Base-by-base conservation (phyloP, 345 rosid species). In the Murraya koenigii region DNA sequence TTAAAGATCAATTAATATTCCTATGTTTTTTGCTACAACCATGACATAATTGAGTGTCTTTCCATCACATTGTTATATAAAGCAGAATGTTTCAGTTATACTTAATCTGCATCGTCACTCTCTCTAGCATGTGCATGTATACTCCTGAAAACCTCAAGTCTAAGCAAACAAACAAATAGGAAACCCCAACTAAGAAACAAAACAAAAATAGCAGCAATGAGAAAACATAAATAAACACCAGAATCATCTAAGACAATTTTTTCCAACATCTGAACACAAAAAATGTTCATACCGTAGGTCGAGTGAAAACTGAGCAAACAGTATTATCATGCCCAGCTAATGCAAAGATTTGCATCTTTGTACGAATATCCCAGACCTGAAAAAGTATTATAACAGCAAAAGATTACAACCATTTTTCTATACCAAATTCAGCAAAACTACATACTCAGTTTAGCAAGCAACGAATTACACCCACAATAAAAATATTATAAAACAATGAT, bases 301-400 rank as follows among this genome's bases (percentile, higher is more conserved):
- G 88, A 75, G 97, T 88, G 62, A 97, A 94, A 74, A 97, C 98
- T 25, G 99, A 97, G 85, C 98, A 97, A 71, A 97, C 98, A 14
- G 98, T 94, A 77, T 91, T 94, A 17, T 93, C 97, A 85, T 97
- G 99, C 60, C 98, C 99, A 32, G 99, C 82, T 58, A 97, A 88
- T 19, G 99, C 97, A 89, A 91, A 91, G 76, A 89, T 92, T 88
- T 97, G 99, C 95, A 90, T 91, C 81, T 97, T 97, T 68, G 93
- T 91, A 32, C 99, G 97, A 80, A 94, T 81, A 87, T 97, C 98
- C 99, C 99, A 97, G 38, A 97, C 99, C 99, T 97, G 85, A 81
- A 79, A 71, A 35, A 71, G 35, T 17, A 33, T 47, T n/a, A 49
- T 30, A 55, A 44, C 65, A 81, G 75, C 41, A 80, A 71, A 44